Evolutionary conservation across 352 stramenopile genomes (phyloP), one percentile per base, ranked within the genome.

Genomic region (Phytophthora hybrid): DNA sequence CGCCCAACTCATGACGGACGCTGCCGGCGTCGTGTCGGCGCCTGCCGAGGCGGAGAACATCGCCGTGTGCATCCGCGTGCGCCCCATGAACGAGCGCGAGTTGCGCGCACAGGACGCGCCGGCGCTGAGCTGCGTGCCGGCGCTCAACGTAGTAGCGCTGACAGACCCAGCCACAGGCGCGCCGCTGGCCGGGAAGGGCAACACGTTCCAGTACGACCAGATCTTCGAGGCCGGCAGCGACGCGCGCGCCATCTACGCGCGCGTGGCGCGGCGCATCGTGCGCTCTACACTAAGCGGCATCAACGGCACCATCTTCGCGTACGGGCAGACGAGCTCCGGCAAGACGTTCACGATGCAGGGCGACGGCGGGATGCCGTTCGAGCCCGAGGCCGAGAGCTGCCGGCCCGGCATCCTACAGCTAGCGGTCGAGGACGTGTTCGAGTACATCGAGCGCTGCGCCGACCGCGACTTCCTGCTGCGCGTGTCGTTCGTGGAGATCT

Each of bases 401-500:
- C 54, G 21, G 1, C 68, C 68, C 8, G 94, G 90, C 11, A 88
- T 97, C 21, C 69, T 99, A 11, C 95, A 99, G 68, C 85, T 99
- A 74, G 97, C 97, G 4, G 92, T 98, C 0, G 88, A 86, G 29
- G 97, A 99, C 74, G 98, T 99, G 59, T 99, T 99, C 75, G 59
- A 66, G 63, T 96, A 84, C 66, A 94, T 96, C 56, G 80, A 94
- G 59, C 77, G 88, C 23, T 87, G 88, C 65, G 75, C 70, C 6
- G 85, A 99, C 63, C 83, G 97, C 13, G 90, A 98, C 59, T 99
- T 99, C 78, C 78, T 99, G 13, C 78, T 99, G 34, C 89, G 98
- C 39, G 97, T 98, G 16, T 99, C 95, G n/a, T 99, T 99, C 74
- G 85, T 99, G 39, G 98, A 99, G 82, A 99, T 99, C 71, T 99